Conservation (phyloP, 129 eudicot genomes). For the Silybum marianum region DNA sequence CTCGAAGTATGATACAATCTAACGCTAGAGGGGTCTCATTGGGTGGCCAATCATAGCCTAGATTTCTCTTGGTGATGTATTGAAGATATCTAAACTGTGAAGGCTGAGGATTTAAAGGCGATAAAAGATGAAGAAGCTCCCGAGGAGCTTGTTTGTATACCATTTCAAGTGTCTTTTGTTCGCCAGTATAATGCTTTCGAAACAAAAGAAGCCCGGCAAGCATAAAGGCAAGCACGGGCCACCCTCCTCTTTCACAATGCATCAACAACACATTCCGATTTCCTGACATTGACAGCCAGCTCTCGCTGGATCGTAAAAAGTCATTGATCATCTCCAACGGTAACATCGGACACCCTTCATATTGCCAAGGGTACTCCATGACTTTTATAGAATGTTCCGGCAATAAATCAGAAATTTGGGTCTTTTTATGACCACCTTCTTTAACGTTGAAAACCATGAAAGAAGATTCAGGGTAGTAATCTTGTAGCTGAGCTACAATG, state of each 20-base stretch:
- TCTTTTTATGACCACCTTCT: conserved; percentile 41
- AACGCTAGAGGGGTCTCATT: conserved; percentile 69
- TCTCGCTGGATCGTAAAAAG: conserved; percentile 52
- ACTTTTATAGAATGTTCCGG: conserved; percentile 52
- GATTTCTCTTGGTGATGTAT: conserved; percentile 75
- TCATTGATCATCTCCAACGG: conserved; percentile 53
- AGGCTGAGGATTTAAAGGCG: conserved; percentile 87
- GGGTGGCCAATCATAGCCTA: conserved; percentile 86
- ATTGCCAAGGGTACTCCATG: conserved; percentile 63
- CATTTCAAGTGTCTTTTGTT: conserved; percentile 65
- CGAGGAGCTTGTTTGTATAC: conserved; percentile 62
- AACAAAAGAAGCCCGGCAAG: conserved; percentile 56
- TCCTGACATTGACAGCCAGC: conserved; percentile 51
- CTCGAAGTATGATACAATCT: conserved; percentile 76
- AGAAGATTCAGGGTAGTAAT: conserved; percentile 52
- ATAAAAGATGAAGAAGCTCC: conserved; percentile 72
- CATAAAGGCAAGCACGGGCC: conserved; percentile 67
- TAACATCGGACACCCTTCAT: conserved; percentile 61
- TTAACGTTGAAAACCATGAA: conserved; percentile 61
- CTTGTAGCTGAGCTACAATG: conserved; percentile 57
- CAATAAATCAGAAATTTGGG: conserved; percentile 40
- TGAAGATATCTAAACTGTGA: conserved; percentile 95
- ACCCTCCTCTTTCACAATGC: conserved; percentile 71
- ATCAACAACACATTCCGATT: conserved; percentile 52
- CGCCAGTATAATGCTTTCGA: conserved; percentile 50